Conservation (phyloP, 768 basidiomycete species). For the Lactarius tabidus region DNA sequence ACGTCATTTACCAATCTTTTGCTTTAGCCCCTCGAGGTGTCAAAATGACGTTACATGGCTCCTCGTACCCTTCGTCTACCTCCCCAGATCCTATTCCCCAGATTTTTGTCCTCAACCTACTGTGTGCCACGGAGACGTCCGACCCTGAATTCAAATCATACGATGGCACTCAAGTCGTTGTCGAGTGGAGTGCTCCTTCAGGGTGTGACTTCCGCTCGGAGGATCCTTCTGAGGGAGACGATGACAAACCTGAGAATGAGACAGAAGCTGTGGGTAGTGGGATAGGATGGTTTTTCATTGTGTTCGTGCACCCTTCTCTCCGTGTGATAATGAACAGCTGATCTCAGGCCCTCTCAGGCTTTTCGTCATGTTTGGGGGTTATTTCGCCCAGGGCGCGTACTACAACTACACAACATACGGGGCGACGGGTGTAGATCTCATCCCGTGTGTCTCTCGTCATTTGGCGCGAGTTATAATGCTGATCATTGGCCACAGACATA, state of each 20-base stretch:
- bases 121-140: constrained; percentile 43
- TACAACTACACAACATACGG: constrained; percentile 88
- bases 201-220: constrained; percentile 47
- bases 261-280: constrained; percentile 53
- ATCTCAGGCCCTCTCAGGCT: constrained; percentile 38
- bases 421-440: constrained; percentile 73
- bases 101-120: constrained; percentile 54
- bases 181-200: constrained; percentile 61
- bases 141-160: constrained; percentile 58
- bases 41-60: constrained; percentile 53
- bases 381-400: constrained; percentile 78
- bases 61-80: constrained; percentile 52
- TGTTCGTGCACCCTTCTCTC: constrained; percentile 45
- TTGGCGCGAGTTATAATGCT: constrained; percentile 11
- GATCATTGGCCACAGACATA: constrained; percentile 49
- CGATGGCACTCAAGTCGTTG: constrained; percentile 46
- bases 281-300: constrained; percentile 84
- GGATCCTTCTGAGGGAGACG: constrained; percentile 28
- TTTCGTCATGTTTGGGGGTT: constrained; percentile 59
- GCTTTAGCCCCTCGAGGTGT: constrained; percentile 50
- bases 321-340: not conserved
- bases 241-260: constrained; percentile 29
- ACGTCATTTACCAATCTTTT: not conserved
- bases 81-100: constrained; percentile 47
- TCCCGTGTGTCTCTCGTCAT: constrained; percentile 57